These are phyloP conservation scores for Citrus cavaleriei DNA, from an alignment of 345 rosid species.

Conservation along the genomic window DNA sequence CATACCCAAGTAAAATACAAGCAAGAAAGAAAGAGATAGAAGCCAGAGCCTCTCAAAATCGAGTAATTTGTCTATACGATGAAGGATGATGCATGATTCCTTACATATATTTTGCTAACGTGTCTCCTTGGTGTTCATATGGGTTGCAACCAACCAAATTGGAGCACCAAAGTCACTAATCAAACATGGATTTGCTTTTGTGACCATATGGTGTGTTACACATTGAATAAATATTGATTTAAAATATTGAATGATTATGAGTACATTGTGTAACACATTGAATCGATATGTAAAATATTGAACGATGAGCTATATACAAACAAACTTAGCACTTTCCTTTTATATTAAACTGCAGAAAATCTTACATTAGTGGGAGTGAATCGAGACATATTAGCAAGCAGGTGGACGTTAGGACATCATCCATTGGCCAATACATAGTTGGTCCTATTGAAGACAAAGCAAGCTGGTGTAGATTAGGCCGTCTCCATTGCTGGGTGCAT, in stretches of 20 bases:
- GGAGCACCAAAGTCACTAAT: slow-evolving; percentile 15
- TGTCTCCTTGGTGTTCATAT: slow-evolving; percentile 20
- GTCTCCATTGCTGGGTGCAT: slow-evolving; percentile 19
- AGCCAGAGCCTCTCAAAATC: background rate
- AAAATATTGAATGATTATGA: no score
- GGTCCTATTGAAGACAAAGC: slow-evolving; percentile 8
- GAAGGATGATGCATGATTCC: background rate
- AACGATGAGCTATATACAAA: slow-evolving; percentile 10
- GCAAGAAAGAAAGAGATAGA: background rate
- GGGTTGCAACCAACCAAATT: slow-evolving; percentile 12
- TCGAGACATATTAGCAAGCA: slow-evolving; percentile 20
- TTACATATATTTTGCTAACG: background rate
- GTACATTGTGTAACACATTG: background rate
- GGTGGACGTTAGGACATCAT: slow-evolving; percentile 36
- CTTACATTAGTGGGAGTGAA: slow-evolving; percentile 29
- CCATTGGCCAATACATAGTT: slow-evolving; percentile 39
- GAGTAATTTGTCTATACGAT: slow-evolving; percentile 1
- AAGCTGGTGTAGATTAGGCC: slow-evolving; percentile 15
- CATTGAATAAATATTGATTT: no score
- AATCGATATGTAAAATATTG: slow-evolving; percentile 2
- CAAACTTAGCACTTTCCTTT: slow-evolving; percentile 29
- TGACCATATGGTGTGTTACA: no score
- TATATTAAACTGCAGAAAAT: slow-evolving; percentile 18
- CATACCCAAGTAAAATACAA: slow-evolving; percentile 2
- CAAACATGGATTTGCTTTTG: background rate